These are phyloP conservation scores for Castanospermum australe DNA, from an alignment of 306 rosid species.

Conservation along the genomic window DNA sequence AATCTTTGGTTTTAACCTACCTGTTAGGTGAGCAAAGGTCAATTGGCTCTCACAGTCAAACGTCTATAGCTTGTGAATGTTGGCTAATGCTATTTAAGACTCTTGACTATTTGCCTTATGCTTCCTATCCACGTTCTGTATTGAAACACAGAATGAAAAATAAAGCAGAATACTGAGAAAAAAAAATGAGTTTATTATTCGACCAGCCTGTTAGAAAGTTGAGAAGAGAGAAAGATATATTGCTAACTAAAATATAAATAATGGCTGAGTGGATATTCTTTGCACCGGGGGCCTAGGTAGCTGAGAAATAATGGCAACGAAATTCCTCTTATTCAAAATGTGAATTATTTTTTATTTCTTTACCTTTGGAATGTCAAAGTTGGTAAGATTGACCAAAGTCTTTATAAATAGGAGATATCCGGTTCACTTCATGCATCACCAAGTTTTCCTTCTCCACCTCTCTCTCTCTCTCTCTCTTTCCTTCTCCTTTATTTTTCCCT, in stretches of 20 bases:
- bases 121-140: background rate
- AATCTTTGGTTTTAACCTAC: slow-evolving; percentile 31
- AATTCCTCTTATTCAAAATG: slow-evolving; percentile 13
- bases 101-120: background rate
- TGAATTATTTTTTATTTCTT: background rate
- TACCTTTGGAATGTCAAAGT: slow-evolving; percentile 40
- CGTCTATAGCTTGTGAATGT: background rate
- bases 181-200: background rate
- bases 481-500: too few relatives aligned
- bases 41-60: slow-evolving; percentile 10
- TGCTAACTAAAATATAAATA: background rate
- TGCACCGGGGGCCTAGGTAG: slow-evolving; percentile 25
- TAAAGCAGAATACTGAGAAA: background rate
- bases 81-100: background rate
- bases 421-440: slow-evolving; percentile 31
- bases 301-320: slow-evolving; percentile 4
- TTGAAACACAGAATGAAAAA: background rate
- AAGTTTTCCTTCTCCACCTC: slow-evolving; percentile 14
- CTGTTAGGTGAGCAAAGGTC: slow-evolving; percentile 18
- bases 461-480: slow-evolving; percentile 25
- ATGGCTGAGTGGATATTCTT: background rate
- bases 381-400: slow-evolving; percentile 37
- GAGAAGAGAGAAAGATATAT: background rate
- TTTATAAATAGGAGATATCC: slow-evolving; percentile 50
- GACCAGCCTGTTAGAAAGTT: background rate